phyloP scores from a whole-genome alignment of 1,284 basidiomycete species.

The Leccinum angustisporum region DNA sequence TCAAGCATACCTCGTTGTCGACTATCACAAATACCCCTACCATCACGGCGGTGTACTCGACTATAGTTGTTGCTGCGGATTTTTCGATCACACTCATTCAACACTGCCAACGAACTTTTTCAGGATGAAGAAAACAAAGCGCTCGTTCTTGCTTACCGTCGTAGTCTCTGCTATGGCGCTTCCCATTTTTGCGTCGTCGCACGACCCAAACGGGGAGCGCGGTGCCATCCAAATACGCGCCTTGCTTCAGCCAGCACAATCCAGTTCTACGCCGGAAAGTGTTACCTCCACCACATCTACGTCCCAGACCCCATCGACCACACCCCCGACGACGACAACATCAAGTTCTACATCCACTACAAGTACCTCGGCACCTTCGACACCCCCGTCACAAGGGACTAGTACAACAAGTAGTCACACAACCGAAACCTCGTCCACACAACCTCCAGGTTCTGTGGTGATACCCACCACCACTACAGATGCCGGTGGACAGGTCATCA shows the following conservation, averaged over 20 bases:
- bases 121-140: conserved; percentile 30
- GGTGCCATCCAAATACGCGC: conserved; percentile 21
- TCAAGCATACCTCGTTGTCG: background rate
- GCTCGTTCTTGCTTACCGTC: conserved; percentile 31
- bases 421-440: background rate
- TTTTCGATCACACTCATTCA: conserved; percentile 26
- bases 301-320: no score
- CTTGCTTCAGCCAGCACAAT: background rate
- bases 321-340: background rate
- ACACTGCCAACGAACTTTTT: conserved; percentile 5
- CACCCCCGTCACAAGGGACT: conserved; percentile 9
- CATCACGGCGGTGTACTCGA: conserved; percentile 14
- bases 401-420: conserved; percentile 5
- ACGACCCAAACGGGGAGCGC: conserved; percentile 26
- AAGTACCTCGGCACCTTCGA: conserved; percentile 9
- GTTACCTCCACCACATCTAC: conserved; percentile 7
- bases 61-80: conserved; percentile 20
- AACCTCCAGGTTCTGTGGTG: conserved; percentile 9
- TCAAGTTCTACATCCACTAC: background rate
- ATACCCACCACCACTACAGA: conserved; percentile 28
- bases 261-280: background rate
- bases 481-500: conserved; percentile 26
- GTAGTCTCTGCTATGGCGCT: conserved; percentile 31
- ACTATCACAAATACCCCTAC: conserved; percentile 5
- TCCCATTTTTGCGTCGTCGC: conserved; percentile 27